Conservation (phyloP, 495 filamentous ascomycete species). For the Penicillium paxilli region DNA sequence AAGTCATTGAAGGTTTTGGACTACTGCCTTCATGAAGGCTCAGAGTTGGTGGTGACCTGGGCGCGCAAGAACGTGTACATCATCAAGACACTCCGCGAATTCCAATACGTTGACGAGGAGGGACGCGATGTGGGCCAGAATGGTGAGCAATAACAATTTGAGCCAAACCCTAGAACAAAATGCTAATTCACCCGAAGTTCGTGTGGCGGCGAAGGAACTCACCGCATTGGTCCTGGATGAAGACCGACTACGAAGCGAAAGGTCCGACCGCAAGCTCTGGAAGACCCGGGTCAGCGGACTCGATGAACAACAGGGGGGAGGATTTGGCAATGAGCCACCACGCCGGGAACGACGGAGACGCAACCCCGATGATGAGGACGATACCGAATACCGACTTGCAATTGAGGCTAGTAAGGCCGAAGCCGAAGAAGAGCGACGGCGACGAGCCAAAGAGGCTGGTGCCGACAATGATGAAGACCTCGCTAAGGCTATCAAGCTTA, state of each 20-base stretch:
- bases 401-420: constrained; percentile 96
- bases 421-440: constrained; percentile 86
- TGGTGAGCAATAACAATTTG: constrained; percentile 53
- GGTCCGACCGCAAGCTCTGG: constrained; percentile 90
- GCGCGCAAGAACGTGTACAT: constrained; percentile 97
- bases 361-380: constrained; percentile 71
- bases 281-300: constrained; percentile 94
- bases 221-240: constrained; percentile 94
- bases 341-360: constrained; percentile 48
- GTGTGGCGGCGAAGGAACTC: constrained; percentile 93
- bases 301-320: constrained; percentile 66
- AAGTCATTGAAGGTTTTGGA: constrained; percentile 98
- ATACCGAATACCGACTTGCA: constrained; percentile 88
- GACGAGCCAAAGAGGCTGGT: constrained; percentile 55
- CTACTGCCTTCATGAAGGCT: constrained; percentile 97
- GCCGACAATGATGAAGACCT: constrained; percentile 76
- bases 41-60: constrained; percentile 96
- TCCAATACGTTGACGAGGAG: constrained; percentile 93
- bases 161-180: not conserved
- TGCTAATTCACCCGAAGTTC: constrained; percentile 56
- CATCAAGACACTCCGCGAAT: constrained; percentile 97
- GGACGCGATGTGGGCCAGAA: constrained; percentile 93
- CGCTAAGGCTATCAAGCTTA: constrained; percentile 93
- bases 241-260: constrained; percentile 87
- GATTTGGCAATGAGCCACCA: constrained; percentile 34